Evolutionary conservation across 2,329 filamentous ascomycete genomes (phyloP).

Genomic region (Venturia asperata): DNA sequence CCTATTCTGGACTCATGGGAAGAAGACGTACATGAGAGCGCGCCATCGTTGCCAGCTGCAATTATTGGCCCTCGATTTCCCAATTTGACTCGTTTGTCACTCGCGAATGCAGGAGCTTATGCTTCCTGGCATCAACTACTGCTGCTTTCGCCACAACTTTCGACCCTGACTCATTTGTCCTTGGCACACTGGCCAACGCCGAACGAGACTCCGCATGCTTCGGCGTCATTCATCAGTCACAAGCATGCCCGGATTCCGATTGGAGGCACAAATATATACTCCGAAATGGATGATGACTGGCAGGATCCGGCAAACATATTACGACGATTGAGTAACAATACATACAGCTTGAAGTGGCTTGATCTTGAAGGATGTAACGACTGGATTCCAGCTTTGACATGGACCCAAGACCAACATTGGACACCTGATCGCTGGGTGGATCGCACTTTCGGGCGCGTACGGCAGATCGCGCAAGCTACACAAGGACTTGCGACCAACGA

Average conservation of each 20-base stretch:
- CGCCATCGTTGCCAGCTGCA: constrained; percentile 24
- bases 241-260: constrained; percentile 37
- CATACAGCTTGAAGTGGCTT: constrained; percentile 54
- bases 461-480: neutral
- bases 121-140: constrained; percentile 52
- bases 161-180: constrained; percentile 55
- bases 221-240: constrained; percentile 38
- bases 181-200: constrained; percentile 57
- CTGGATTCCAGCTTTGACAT: constrained; percentile 38
- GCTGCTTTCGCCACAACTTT: constrained; percentile 44
- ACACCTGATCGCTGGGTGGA: constrained; percentile 12
- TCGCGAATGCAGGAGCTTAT: constrained; percentile 44
- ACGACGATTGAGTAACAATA: constrained; percentile 45
- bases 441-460: constrained; percentile 1
- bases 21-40: constrained; percentile 30
- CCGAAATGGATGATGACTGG: constrained; percentile 29
- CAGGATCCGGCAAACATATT: constrained; percentile 48
- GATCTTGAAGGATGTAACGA: constrained; percentile 53
- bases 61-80: constrained; percentile 38
- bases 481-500: neutral
- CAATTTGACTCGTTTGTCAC: constrained; percentile 51
- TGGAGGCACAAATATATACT: constrained; percentile 15
- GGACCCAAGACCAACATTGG: neutral
- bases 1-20: constrained; percentile 43
- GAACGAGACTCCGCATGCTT: constrained; percentile 47